phyloP scores from a whole-genome alignment of 495 filamentous ascomycete genomes.

The Bathelium albidoporum region DNA sequence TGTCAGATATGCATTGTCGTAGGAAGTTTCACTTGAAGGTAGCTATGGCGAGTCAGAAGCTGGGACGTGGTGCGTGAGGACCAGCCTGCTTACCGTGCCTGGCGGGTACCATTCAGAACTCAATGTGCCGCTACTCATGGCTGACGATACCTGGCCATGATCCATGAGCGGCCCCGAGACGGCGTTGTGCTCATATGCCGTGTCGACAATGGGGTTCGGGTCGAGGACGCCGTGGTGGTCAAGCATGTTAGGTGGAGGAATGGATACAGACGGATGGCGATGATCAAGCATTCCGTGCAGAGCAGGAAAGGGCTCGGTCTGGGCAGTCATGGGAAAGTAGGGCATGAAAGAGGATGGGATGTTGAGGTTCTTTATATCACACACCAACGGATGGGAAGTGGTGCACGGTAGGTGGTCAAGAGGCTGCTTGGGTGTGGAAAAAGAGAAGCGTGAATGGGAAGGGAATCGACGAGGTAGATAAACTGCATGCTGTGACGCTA shows the following conservation, averaged over 20 bases:
- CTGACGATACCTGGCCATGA: background rate
- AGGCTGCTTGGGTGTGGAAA: conserved; percentile 1
- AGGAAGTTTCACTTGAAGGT: conserved; percentile 3
- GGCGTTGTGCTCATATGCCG: background rate
- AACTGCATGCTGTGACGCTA: conserved; percentile 6
- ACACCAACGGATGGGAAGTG: background rate
- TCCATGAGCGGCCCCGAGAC: conserved; percentile 1
- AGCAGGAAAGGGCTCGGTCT: conserved; percentile 5
- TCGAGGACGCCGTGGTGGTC: background rate
- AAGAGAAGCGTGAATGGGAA: conserved; percentile 3
- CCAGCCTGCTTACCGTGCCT: background rate
- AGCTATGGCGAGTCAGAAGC: background rate
- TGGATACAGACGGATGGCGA: background rate
- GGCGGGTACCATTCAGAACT: background rate
- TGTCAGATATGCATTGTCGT: conserved; percentile 19
- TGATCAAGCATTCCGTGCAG: conserved; percentile 1
- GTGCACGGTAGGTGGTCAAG: background rate
- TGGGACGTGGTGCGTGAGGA: background rate
- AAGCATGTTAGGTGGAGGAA: background rate
- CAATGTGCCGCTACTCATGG: background rate
- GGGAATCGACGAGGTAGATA: conserved; percentile 4
- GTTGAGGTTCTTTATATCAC: background rate
- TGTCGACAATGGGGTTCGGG: background rate
- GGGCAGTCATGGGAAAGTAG: conserved; percentile 4
- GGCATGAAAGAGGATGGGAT: conserved; percentile 3